Base-by-base conservation (phyloP, 441 rosid species). In the Arabidopsis lyrata region DNA sequence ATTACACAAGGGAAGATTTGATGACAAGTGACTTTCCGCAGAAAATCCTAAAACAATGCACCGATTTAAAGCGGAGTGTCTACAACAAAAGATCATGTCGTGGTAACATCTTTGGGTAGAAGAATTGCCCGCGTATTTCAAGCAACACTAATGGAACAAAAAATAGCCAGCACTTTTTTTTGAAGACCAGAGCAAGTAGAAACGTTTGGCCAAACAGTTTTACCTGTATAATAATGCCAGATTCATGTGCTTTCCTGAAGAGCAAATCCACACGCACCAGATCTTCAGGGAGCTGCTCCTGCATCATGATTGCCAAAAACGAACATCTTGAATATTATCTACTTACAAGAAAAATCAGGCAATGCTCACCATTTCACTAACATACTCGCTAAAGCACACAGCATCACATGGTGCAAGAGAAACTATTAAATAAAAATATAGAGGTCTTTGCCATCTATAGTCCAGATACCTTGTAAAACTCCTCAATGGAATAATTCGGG, bases 221-320 rank as follows among this genome's bases (percentile, higher is more conserved):
- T 83, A 90, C 99, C 92, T 82, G 80, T 85, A 95, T 92, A 61
- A 77, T 66, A 60, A 95, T 85, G 66, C 97, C 98, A 63, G 86
- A 86, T 68, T 73, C 88, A n/a, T 71, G 77, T 24, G 98, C 97
- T 42, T 85, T 86, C 59, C 78, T 81, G 77, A 92, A 95, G 56
- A 95, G 88, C 73, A 66, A 83, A 85, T 95, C 90, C 65, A 90
- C 97, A 77, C 98, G 84, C 61, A 81, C 86, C 16, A 90, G 78
- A 85, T 95, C 99, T 72, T 81, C 83, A 18, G 97, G 88, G 81
- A 95, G 86, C 75, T 95, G 98, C 54, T 93, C 99, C 97, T 93
- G 86, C 79, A 80, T 14, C 74, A 32, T 34, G 68, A 67, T 47
- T 48, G 67, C 32, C 66, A 18, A 27, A 61, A 45, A 71, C 5